Percentiles rank a stretch among this genome's conserved stretches.
phyloP scores from a whole-genome alignment of 2,329 filamentous ascomycete genomes.

The Podosphaera xanthii region DNA sequence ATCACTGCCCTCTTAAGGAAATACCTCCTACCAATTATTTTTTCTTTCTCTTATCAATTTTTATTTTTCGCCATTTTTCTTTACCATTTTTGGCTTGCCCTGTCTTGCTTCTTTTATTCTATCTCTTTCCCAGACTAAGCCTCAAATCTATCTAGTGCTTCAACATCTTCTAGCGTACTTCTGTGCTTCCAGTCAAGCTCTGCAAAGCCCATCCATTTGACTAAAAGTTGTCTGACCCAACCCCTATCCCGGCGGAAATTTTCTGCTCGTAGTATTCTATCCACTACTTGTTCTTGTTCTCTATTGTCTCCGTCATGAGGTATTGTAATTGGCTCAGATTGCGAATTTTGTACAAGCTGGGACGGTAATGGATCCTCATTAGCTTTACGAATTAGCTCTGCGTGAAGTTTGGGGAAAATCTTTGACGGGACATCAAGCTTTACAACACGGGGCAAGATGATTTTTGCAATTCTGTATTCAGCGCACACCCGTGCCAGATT shows the following conservation, averaged over 20 bases:
- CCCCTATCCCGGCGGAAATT: background rate
- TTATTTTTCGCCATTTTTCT: background rate
- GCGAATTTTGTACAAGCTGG: background rate
- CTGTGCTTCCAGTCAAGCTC: background rate
- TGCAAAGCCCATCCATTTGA: background rate
- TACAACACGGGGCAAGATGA: background rate
- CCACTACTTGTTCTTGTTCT: background rate
- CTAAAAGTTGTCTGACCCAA: background rate
- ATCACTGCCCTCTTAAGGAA: too few species aligned
- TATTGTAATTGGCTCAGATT: background rate
- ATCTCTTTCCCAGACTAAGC: background rate
- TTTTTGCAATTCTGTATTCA: background rate
- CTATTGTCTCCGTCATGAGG: background rate
- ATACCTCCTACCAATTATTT: too few species aligned
- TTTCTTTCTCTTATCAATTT: too few species aligned
- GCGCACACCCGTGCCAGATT: background rate
- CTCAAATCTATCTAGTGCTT: background rate
- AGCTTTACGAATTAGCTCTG: background rate
- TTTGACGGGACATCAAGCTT: background rate
- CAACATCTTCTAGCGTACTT: background rate
- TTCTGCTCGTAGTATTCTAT: background rate
- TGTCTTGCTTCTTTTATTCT: background rate
- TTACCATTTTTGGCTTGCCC: background rate
- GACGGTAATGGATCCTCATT: background rate
- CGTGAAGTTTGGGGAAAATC: background rate